Base-by-base conservation (phyloP, 495 filamentous ascomycete species). In the Podospora australis region DNA sequence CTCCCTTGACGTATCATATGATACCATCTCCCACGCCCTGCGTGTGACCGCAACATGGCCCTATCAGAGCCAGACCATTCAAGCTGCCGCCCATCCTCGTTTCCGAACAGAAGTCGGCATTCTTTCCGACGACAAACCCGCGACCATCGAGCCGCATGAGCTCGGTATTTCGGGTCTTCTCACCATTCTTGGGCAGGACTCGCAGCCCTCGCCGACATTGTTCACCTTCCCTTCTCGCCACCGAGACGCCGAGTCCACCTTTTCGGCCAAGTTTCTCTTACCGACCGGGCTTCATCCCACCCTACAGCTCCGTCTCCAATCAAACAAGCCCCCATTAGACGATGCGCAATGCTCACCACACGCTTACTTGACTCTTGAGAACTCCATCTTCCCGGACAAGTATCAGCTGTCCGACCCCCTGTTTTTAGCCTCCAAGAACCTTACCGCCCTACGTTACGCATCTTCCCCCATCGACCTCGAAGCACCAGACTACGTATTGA, bases 141-240 rank as follows among this genome's bases (percentile, higher is more conserved):
- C 67, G 8, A 69, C 70, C 21, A 66, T 74, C 38, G 83, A 88
- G 48, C 62, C 75, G 0, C 79, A 87, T 61, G 84, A 91, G 50
- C 63, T 96, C 7, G 81, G 83, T 32, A 72, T 96, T 38, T 84
- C 82, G 6, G 92, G 92, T 5, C 75, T 87, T 32, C 69, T 97
- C 43, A 83, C 82, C 3, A 87, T 91, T 8, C 68, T 96, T 1
- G 88, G 88, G 38, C 73, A 86, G 58, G 82, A 90, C 56, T 69
- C 73, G 38, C 78, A 81, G 53, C 76, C 64, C 29, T 70, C 82
- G 25, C 78, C 83, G 28, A 86, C 86, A 0, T 70, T 91, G 48
- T 96, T 98, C 72, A 80, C 87, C n/a, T 96, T 96, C 58, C 82
- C 89, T 17, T 83, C 89, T 6, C 82, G 90, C 0, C 92, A 98